A percentile compares a stretch with the other conserved stretches of the same genome.
Evolutionary conservation across 495 filamentous ascomycete genomes (phyloP).

Genomic region (Podospora anserina): DNA sequence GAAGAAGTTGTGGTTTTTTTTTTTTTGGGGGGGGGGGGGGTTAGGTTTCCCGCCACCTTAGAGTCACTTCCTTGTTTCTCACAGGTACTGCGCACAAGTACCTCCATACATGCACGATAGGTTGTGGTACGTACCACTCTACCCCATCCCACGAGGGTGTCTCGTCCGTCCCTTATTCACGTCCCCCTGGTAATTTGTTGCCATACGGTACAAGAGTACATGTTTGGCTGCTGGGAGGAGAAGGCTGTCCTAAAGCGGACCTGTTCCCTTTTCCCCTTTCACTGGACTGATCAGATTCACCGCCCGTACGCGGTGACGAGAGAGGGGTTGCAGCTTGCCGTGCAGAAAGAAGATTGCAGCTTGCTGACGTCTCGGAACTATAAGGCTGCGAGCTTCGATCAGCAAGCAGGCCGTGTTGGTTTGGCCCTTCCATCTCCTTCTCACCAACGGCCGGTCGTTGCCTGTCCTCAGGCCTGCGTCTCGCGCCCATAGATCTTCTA

Average conservation of each 20-base stretch:
- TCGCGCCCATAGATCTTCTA: not conserved
- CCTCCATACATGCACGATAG: not conserved
- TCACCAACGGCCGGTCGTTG: slow-evolving; percentile 14
- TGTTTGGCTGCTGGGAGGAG: not conserved
- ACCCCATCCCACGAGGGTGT: not conserved
- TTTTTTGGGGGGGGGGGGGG: no score
- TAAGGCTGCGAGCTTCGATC: slow-evolving; percentile 1
- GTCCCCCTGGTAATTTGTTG: not conserved
- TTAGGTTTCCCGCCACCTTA: not conserved
- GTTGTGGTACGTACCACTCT: not conserved
- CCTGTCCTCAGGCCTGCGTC: slow-evolving; percentile 17
- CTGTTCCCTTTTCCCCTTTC: not conserved
- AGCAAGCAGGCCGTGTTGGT: not conserved
- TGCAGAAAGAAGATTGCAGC: not conserved
- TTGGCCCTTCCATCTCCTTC: not conserved
- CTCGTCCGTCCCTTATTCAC: not conserved
- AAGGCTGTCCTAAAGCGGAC: slow-evolving; percentile 10
- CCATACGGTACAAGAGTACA: not conserved
- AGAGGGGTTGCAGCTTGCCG: not conserved
- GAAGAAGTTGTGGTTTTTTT: not conserved
- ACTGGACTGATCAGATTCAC: not conserved
- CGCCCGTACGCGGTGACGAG: not conserved
- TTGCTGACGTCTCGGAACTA: slow-evolving; percentile 16
- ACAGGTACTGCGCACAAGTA: not conserved
- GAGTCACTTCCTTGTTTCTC: not conserved